Conservation (phyloP, 129 eudicot species). For the Tagetes patula region DNA sequence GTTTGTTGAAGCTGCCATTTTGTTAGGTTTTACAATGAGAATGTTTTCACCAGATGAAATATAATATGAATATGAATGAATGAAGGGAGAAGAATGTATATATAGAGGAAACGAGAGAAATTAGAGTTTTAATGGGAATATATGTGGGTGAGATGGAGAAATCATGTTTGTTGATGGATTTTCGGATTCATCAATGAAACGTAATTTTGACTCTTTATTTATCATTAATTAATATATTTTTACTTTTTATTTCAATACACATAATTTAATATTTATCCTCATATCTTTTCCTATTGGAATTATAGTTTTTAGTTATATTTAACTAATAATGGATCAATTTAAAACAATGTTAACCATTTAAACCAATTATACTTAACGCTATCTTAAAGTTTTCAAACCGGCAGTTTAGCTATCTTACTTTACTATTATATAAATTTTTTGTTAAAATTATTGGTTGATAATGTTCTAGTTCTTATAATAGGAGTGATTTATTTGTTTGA, state of each 20-base stretch:
- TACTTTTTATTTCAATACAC: background rate
- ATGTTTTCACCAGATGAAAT: constrained; percentile 5
- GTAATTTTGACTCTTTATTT: constrained; percentile 40
- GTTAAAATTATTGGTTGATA: no score
- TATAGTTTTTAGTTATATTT: background rate
- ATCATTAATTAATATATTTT: background rate
- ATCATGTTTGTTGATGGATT: constrained; percentile 44
- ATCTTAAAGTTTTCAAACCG: background rate
- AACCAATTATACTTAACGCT: background rate
- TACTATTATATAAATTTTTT: background rate
- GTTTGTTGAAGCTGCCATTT: constrained; percentile 40
- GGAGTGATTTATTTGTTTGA: no score
- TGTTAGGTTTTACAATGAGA: background rate
- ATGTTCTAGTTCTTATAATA: background rate
- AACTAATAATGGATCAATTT: background rate
- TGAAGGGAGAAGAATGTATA: background rate
- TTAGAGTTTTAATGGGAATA: constrained; percentile 20
- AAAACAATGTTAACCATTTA: background rate
- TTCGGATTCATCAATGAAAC: constrained; percentile 35
- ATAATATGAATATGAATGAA: background rate
- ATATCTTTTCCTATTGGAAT: constrained; percentile 9
- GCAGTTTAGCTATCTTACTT: background rate
- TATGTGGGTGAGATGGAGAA: constrained; percentile 37
- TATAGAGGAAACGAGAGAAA: constrained; percentile 20
- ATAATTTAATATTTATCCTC: background rate